phyloP scores from a whole-genome alignment of 2,329 filamentous ascomycete species.

The Alternaria panax region DNA sequence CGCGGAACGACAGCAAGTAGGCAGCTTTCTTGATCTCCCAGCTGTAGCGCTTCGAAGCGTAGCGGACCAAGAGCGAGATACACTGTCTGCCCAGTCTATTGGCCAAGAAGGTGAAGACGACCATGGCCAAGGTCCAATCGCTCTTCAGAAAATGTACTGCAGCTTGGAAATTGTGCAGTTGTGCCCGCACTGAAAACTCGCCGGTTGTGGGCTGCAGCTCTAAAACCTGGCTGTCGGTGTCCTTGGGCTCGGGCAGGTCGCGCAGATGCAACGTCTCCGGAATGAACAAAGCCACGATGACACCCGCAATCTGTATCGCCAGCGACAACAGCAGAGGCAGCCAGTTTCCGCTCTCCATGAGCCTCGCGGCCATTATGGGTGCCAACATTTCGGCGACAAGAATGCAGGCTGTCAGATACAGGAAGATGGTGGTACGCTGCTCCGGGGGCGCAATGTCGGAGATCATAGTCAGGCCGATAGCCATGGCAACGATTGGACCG shows the following conservation, averaged over 20 bases:
- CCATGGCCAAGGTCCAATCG: conserved; percentile 53
- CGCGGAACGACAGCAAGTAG: conserved; percentile 56
- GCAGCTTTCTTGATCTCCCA: conserved; percentile 56
- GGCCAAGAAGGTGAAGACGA: conserved; percentile 55
- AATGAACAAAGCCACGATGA: conserved; percentile 37
- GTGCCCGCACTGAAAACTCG: conserved; percentile 35
- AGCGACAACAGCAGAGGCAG: conserved; percentile 42
- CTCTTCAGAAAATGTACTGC: conserved; percentile 51
- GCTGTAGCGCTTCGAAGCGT: conserved; percentile 59
- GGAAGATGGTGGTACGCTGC: conserved; percentile 47
- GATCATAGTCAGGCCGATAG: conserved; percentile 60
- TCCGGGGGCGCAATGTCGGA: conserved; percentile 59
- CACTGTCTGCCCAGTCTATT: conserved; percentile 59
- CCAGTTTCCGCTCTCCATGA: conserved; percentile 47
- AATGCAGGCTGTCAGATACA: conserved; percentile 39
- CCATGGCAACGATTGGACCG: conserved; percentile 56
- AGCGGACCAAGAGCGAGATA: conserved; percentile 58
- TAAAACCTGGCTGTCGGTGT: conserved; percentile 21
- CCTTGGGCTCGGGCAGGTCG: conserved; percentile 38
- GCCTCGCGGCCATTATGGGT: conserved; percentile 40
- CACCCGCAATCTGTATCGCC: conserved; percentile 36
- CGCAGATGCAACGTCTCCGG: conserved; percentile 48
- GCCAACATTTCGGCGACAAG: conserved; percentile 46
- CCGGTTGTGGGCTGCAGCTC: conserved; percentile 26
- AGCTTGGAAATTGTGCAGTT: conserved; percentile 47